These are phyloP conservation scores for Vaccinium myrtillus DNA, from an alignment of 148 eudicot genomes.

Conservation along the genomic window DNA sequence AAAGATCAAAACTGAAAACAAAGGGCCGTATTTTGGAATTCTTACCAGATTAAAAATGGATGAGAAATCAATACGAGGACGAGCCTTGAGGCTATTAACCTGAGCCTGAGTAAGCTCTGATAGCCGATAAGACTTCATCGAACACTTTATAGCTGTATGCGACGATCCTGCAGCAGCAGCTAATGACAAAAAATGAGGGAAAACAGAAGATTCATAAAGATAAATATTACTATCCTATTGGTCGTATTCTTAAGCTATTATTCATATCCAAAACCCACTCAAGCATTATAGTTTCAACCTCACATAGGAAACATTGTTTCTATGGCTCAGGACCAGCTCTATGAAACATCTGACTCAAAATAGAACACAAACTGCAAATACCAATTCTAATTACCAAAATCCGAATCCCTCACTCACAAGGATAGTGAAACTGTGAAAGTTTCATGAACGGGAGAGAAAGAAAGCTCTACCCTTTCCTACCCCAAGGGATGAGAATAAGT, in stretches of 20 bases:
- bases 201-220: not conserved
- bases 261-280: not conserved
- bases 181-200: constrained; percentile 14
- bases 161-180: constrained; percentile 36
- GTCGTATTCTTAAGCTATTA: not conserved
- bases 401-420: not conserved
- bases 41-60: constrained; percentile 55
- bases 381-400: not conserved
- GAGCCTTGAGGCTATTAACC: constrained; percentile 78
- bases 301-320: not conserved
- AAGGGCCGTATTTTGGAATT: not conserved
- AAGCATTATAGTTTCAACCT: not conserved
- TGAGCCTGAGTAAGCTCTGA: constrained; percentile 71
- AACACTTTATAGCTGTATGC: constrained; percentile 45
- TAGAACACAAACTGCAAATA: not conserved
- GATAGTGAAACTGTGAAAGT: not conserved
- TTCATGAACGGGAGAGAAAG: not conserved
- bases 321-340: not conserved
- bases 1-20: constrained; percentile 4
- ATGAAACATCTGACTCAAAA: not conserved
- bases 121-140: constrained; percentile 91
- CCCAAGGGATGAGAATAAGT: not conserved
- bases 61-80: constrained; percentile 90
- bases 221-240: not conserved
- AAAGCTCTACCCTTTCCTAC: not conserved